Evolutionary conservation across 495 filamentous ascomycete genomes (phyloP).

Genomic region (Hyaloscypha finlandica): DNA sequence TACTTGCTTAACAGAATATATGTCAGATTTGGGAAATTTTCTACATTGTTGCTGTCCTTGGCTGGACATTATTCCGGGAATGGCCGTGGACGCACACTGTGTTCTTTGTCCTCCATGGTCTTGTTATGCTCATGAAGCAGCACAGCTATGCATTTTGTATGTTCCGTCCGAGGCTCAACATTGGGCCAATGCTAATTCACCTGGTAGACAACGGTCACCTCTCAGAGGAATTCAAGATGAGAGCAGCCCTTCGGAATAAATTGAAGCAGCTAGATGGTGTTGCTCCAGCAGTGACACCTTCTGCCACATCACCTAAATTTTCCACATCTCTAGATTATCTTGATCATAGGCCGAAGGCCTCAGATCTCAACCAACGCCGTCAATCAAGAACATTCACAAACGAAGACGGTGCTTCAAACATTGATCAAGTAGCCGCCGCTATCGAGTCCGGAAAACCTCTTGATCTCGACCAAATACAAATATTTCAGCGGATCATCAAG

Average conservation of each 20-base stretch:
- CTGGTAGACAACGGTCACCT: conserved; percentile 64
- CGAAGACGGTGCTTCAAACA: conserved; percentile 42
- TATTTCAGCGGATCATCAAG: conserved; percentile 59
- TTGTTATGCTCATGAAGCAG: conserved; percentile 78
- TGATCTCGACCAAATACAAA: conserved; percentile 56
- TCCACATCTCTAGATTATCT: conserved; percentile 43
- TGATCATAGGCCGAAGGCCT: conserved; percentile 38
- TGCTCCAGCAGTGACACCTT: conserved; percentile 37
- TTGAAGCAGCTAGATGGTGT: conserved; percentile 43
- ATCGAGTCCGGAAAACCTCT: conserved; percentile 59
- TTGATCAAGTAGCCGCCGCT: conserved; percentile 53
- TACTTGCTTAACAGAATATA: background rate
- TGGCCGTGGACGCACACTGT: conserved; percentile 78
- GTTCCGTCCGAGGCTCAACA: background rate
- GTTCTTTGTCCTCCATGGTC: conserved; percentile 69
- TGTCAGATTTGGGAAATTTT: conserved; percentile 60
- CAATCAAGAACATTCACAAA: conserved; percentile 39
- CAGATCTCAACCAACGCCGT: conserved; percentile 45
- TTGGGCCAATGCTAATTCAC: background rate
- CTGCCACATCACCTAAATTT: conserved; percentile 35
- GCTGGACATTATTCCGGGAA: conserved; percentile 62
- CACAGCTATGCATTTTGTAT: conserved; percentile 69
- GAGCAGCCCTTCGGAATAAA: conserved; percentile 43
- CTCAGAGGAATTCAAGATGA: conserved; percentile 56
- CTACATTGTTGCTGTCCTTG: conserved; percentile 59